These are phyloP conservation scores for Pyrenophora tritici-repentis DNA, from an alignment of 2,329 filamentous ascomycete species.

Conservation along the genomic window DNA sequence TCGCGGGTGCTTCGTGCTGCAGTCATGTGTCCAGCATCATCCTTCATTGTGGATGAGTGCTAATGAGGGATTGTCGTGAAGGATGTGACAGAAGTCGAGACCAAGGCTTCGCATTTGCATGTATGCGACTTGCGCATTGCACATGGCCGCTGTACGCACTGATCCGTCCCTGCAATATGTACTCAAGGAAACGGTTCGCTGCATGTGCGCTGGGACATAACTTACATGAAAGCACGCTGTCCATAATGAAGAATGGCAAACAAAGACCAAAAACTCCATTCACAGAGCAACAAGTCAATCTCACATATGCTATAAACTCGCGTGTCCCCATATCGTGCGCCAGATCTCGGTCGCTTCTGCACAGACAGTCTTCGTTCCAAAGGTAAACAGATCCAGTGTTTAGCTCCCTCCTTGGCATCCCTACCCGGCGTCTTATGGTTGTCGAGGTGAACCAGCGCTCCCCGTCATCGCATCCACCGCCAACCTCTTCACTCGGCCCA, in stretches of 20 bases:
- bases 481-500: conserved; percentile 39
- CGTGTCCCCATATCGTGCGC: too few species aligned
- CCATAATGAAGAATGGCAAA: neutral
- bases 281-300: too few species aligned
- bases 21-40: conserved; percentile 3
- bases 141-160: too few species aligned
- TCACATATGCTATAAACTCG: too few species aligned
- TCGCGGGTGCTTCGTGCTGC: conserved; percentile 27
- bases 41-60: neutral
- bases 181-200: too few species aligned
- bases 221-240: too few species aligned
- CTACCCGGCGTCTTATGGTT: conserved; percentile 12
- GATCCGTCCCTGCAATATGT: too few species aligned
- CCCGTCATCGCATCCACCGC: conserved; percentile 27
- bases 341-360: neutral
- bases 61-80: neutral
- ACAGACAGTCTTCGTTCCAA: conserved; percentile 7
- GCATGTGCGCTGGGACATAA: too few species aligned
- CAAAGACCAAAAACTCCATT: neutral
- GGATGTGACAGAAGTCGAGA: neutral
- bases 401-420: conserved; percentile 32
- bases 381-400: conserved; percentile 34
- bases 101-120: too few species aligned
- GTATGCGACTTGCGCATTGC: too few species aligned
- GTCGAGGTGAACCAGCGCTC: conserved; percentile 27